These are phyloP conservation scores for Mimosa bimucronata DNA, from an alignment of 306 rosid species.

Conservation along the genomic window DNA sequence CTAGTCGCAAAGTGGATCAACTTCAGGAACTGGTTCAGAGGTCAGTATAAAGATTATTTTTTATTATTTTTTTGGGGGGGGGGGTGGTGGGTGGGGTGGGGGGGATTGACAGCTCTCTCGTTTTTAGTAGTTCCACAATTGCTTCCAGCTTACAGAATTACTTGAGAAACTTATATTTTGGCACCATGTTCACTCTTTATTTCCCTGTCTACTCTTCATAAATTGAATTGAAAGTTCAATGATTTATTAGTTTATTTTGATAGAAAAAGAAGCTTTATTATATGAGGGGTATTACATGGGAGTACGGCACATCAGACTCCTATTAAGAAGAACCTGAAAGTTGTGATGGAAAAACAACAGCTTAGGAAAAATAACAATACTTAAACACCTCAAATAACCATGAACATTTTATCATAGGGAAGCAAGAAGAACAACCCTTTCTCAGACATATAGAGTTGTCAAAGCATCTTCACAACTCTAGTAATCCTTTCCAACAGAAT, in stretches of 20 bases:
- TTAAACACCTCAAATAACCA: background rate
- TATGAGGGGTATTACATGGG: background rate
- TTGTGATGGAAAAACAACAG: background rate
- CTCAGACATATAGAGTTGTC: background rate
- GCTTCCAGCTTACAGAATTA: background rate
- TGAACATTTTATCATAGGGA: background rate
- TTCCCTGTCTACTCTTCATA: background rate
- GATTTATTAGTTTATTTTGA: background rate
- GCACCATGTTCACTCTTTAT: conserved; percentile 24
- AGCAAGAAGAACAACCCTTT: background rate
- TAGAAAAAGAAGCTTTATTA: background rate
- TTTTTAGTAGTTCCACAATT: conserved; percentile 11
- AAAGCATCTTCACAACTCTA: background rate
- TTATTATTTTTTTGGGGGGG: background rate
- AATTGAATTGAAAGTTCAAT: background rate
- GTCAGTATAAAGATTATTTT: conserved; percentile 54
- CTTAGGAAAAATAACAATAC: background rate
- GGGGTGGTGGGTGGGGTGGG: background rate
- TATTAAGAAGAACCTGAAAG: background rate
- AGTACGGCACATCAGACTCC: background rate
- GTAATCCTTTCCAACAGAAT: background rate
- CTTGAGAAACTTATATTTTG: background rate
- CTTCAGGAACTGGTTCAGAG: conserved; percentile 96
- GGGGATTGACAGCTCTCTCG: conserved; percentile 1
- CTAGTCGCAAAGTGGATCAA: conserved; percentile 78